Evolutionary conservation across 305 asterid species (phyloP).

Genomic region (Fraxinus nigra): DNA sequence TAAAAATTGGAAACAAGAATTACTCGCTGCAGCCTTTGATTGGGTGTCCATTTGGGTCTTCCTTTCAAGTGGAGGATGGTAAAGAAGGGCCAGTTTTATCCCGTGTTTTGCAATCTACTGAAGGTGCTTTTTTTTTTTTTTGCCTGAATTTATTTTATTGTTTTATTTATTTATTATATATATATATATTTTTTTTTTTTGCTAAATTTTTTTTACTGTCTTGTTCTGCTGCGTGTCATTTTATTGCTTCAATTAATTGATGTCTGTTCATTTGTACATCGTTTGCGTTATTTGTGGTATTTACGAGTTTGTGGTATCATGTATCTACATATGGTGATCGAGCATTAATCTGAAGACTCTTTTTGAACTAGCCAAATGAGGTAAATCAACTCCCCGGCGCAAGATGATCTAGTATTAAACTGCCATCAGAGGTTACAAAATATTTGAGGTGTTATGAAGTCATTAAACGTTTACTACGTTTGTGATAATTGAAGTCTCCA

Average conservation of each 20-base stretch:
- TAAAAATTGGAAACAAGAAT: slow-evolving; percentile 78
- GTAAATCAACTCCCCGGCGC: background rate
- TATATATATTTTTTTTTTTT: no score
- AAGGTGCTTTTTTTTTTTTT: no score
- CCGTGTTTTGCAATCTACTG: slow-evolving; percentile 45
- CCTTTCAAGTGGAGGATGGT: slow-evolving; percentile 71
- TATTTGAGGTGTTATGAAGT: background rate
- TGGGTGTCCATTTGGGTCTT: slow-evolving; percentile 78
- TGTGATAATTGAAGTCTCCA: background rate
- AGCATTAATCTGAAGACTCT: background rate
- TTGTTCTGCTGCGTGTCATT: background rate
- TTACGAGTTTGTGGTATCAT: background rate
- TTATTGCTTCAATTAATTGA: background rate
- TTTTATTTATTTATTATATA: no score
- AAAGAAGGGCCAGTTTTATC: slow-evolving; percentile 61
- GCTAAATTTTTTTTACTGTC: background rate
- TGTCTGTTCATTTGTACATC: background rate
- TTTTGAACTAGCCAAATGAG: background rate
- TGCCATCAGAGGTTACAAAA: background rate
- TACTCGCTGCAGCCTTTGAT: slow-evolving; percentile 76
- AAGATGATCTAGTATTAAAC: background rate
- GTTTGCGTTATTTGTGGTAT: background rate
- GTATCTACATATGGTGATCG: background rate
- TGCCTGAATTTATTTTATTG: background rate
- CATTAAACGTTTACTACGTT: background rate